Evolutionary conservation across 148 eudicot genomes (phyloP).

Genomic region (Agrostemma githago): DNA sequence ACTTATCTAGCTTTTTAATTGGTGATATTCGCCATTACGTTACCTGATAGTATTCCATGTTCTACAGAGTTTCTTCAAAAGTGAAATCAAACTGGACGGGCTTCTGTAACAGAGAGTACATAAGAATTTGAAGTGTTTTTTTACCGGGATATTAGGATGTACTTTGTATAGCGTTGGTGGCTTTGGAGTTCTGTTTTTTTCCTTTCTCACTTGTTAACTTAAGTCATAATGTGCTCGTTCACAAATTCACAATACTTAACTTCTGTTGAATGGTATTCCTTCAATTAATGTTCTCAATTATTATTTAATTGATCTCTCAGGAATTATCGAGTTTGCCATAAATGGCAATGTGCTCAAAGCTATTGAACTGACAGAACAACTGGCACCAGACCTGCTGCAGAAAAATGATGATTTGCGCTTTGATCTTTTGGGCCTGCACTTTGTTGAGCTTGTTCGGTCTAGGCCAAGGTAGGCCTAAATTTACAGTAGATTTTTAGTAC

Average conservation of each 20-base stretch:
- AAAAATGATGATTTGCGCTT: slow-evolving; percentile 70
- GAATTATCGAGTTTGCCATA: slow-evolving; percentile 53
- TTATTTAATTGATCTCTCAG: slow-evolving; percentile 33
- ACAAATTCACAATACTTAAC: background rate
- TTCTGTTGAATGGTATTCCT: background rate
- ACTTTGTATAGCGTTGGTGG: background rate
- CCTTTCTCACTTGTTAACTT: background rate
- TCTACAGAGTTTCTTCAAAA: background rate
- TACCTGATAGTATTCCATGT: background rate
- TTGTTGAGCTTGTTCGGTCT: slow-evolving; percentile 69
- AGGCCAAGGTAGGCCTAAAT: slow-evolving; percentile 52
- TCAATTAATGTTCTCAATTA: background rate
- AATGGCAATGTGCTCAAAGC: slow-evolving; percentile 72
- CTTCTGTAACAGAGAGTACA: background rate
- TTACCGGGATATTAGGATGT: background rate
- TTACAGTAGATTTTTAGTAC: background rate
- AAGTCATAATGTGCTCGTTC: background rate
- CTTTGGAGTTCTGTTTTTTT: background rate
- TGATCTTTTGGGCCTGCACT: slow-evolving; percentile 82
- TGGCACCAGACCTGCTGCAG: slow-evolving; percentile 69
- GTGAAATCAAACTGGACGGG: background rate
- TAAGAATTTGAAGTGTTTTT: background rate
- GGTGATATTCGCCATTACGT: background rate
- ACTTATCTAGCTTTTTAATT: background rate
- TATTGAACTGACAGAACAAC: slow-evolving; percentile 72